Evolutionary conservation across 306 rosid species (phyloP).

Genomic region (Albizia julibrissin): DNA sequence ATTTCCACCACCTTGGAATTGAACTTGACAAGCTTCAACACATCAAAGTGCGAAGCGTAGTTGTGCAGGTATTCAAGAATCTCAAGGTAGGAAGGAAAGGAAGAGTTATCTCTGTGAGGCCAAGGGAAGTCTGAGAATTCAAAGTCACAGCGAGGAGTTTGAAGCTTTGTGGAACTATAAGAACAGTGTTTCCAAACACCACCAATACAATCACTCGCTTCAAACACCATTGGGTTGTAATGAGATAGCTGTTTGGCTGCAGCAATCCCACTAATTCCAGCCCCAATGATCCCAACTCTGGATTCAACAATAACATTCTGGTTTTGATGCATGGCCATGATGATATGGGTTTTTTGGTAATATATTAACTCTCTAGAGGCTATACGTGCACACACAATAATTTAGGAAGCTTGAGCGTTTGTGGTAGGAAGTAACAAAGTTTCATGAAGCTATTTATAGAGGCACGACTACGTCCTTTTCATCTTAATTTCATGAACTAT

Average conservation of each 20-base stretch:
- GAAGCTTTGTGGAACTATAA: constrained; percentile 56
- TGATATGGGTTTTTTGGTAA: not conserved
- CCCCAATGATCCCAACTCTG: constrained; percentile 62
- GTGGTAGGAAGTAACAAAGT: not conserved
- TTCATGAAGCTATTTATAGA: not conserved
- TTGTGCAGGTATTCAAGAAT: constrained; percentile 53
- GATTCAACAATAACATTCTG: constrained; percentile 29
- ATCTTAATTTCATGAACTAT: not conserved
- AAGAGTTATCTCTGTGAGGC: constrained; percentile 44
- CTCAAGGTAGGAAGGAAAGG: constrained; percentile 55
- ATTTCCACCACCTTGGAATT: constrained; percentile 53
- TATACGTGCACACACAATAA: not conserved
- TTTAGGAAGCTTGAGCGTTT: not conserved
- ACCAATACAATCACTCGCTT: constrained; percentile 57
- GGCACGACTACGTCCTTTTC: not conserved
- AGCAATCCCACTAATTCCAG: constrained; percentile 72
- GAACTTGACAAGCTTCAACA: constrained; percentile 45
- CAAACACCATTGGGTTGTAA: constrained; percentile 55
- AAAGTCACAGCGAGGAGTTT: constrained; percentile 59
- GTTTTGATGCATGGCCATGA: constrained; percentile 12
- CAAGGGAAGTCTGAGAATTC: constrained; percentile 72
- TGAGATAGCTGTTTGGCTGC: constrained; percentile 62
- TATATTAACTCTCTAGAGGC: not conserved
- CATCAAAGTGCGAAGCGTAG: constrained; percentile 59
- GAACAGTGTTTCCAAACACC: constrained; percentile 80